Evolutionary conservation across 768 basidiomycete genomes (phyloP).

Genomic region (Sutorius australiensis): DNA sequence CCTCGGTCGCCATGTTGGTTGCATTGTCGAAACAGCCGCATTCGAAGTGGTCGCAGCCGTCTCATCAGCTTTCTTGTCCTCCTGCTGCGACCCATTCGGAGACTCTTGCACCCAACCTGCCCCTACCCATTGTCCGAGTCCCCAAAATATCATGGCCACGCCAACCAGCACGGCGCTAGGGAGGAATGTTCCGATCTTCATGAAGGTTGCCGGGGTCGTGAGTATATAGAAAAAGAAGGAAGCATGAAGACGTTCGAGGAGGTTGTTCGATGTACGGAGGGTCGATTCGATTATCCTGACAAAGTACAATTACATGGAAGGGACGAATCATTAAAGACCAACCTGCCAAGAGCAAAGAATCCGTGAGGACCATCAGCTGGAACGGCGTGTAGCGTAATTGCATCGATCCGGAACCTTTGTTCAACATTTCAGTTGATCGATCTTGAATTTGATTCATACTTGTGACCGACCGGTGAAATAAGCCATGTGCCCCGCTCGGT

Average conservation of each 20-base stretch:
- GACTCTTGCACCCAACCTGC: conserved; percentile 49
- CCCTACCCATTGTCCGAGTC: conserved; percentile 68
- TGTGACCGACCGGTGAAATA: conserved; percentile 73
- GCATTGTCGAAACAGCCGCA: neutral
- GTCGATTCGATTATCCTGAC: conserved; percentile 80
- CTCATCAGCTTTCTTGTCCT: conserved; percentile 10
- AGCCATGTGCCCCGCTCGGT: conserved; percentile 84
- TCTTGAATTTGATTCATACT: neutral
- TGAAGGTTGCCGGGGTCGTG: conserved; percentile 54
- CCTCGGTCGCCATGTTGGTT: conserved; percentile 24
- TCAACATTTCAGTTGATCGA: neutral
- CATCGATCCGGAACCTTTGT: conserved; percentile 86
- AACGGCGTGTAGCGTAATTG: conserved; percentile 84
- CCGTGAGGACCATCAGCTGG: conserved; percentile 92
- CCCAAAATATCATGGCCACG: conserved; percentile 80
- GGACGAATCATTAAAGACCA: conserved; percentile 20
- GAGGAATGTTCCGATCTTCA: conserved; percentile 88
- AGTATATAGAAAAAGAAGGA: conserved; percentile 95
- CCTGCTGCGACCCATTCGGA: neutral
- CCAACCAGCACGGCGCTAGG: conserved; percentile 85
- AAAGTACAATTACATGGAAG: neutral
- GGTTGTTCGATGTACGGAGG: conserved; percentile 86
- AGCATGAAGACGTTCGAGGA: conserved; percentile 93
- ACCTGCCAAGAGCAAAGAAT: conserved; percentile 90
- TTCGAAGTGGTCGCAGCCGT: neutral